These are phyloP conservation scores for Xylariales sp. DNA, from an alignment of 2,329 filamentous ascomycete species.

Conservation along the genomic window DNA sequence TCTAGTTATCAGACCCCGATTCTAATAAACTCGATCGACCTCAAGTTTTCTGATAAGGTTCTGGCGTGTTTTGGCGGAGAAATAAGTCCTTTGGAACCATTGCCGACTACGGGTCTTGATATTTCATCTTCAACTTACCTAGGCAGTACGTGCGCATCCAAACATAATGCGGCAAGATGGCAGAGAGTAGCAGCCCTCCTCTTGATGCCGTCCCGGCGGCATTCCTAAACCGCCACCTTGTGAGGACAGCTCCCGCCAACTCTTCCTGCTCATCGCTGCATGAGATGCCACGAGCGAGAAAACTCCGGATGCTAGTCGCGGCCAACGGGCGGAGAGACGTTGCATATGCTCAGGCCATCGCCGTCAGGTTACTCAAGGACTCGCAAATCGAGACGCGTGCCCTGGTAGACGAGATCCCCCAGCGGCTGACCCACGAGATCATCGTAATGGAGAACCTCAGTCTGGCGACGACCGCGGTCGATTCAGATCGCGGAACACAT, in stretches of 20 bases:
- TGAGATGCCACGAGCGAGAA: constrained; percentile 35
- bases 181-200: constrained; percentile 5
- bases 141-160: too few species aligned
- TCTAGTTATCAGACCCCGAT: too few species aligned
- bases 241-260: constrained; percentile 13
- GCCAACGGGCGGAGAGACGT: constrained; percentile 62
- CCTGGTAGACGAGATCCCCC: constrained; percentile 61
- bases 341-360: constrained; percentile 61
- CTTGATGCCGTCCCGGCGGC: constrained; percentile 7
- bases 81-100: too few species aligned
- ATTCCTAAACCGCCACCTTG: constrained; percentile 7
- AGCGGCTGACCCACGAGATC: constrained; percentile 59
- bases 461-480: constrained; percentile 27
- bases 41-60: too few species aligned
- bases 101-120: too few species aligned
- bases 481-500: constrained; percentile 28
- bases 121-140: too few species aligned
- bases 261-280: constrained; percentile 28
- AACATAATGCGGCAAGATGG: constrained; percentile 5
- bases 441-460: constrained; percentile 54
- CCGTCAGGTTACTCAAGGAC: constrained; percentile 63
- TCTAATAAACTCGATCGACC: too few species aligned
- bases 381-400: constrained; percentile 56
- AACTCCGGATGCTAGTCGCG: constrained; percentile 59
- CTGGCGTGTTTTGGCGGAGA: too few species aligned